Percentiles rank a stretch among this genome's conserved stretches.
Evolutionary conservation across 768 basidiomycete species (phyloP).

Genomic region (Mycena sanguinolenta): DNA sequence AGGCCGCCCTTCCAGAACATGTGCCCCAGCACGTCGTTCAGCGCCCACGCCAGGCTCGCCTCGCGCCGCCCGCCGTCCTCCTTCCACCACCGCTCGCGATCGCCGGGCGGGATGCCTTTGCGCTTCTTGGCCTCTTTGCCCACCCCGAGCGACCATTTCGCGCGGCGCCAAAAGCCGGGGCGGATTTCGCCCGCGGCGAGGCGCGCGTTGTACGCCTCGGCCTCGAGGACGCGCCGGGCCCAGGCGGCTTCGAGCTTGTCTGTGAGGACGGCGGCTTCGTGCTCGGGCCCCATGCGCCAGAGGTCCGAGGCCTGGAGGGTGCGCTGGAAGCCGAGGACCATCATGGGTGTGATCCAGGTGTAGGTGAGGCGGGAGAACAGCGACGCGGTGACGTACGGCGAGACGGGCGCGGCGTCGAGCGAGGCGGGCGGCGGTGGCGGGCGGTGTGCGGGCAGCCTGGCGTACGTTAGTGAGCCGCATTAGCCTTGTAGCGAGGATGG

Average conservation of each 20-base stretch:
- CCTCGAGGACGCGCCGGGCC: slow-evolving; percentile 59
- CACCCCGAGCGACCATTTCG: slow-evolving; percentile 53
- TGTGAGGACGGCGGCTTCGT: slow-evolving; percentile 64
- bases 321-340: slow-evolving; percentile 78
- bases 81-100: slow-evolving; percentile 58
- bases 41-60: slow-evolving; percentile 69
- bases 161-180: slow-evolving; percentile 54
- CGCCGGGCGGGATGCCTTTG: too few species aligned
- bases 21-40: slow-evolving; percentile 71
- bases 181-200: slow-evolving; percentile 53
- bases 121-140: slow-evolving; percentile 35
- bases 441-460: slow-evolving; percentile 67
- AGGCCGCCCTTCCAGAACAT: slow-evolving; percentile 75
- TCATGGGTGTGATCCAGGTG: slow-evolving; percentile 73
- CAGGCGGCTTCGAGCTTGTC: slow-evolving; percentile 69
- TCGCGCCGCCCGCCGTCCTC: slow-evolving; percentile 56
- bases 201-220: slow-evolving; percentile 67
- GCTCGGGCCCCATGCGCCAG: slow-evolving; percentile 72
- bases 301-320: slow-evolving; percentile 82
- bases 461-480: neutral
- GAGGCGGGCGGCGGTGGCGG: slow-evolving; percentile 68
- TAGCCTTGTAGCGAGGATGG: neutral
- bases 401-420: slow-evolving; percentile 69
- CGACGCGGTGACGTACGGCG: slow-evolving; percentile 74
- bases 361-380: slow-evolving; percentile 75